phyloP scores from a whole-genome alignment of 768 basidiomycete species.

The Pisolithus orientalis region DNA sequence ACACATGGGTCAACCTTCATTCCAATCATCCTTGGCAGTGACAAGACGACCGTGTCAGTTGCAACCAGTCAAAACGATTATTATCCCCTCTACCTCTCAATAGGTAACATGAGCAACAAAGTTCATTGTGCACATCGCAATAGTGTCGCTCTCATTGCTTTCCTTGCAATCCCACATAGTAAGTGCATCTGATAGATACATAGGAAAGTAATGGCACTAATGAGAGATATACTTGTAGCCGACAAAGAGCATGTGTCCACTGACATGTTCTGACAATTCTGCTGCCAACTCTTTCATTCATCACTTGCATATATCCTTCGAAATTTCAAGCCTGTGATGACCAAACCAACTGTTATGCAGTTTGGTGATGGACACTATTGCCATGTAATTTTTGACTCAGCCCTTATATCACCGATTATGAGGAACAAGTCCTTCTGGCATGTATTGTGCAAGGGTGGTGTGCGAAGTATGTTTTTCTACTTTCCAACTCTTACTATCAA shows the following conservation, averaged over 20 bases:
- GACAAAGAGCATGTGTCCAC: conserved; percentile 7
- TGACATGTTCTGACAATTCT: conserved; percentile 21
- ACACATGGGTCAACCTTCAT: conserved; percentile 10
- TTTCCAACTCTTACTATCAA: too few species aligned
- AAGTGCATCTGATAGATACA: conserved; percentile 1
- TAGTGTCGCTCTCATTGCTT: conserved; percentile 8
- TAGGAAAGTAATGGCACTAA: background rate
- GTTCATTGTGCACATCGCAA: conserved; percentile 5
- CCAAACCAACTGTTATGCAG: conserved; percentile 11
- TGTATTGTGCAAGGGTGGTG: conserved; percentile 33
- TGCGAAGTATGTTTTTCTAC: background rate
- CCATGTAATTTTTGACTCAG: conserved; percentile 26
- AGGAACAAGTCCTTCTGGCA: conserved; percentile 28
- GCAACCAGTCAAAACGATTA: conserved; percentile 13
- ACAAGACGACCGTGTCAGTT: conserved; percentile 15
- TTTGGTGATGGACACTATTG: conserved; percentile 28
- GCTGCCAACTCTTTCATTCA: conserved; percentile 26
- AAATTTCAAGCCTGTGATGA: conserved; percentile 24
- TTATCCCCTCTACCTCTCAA: conserved; percentile 12
- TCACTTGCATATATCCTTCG: conserved; percentile 13
- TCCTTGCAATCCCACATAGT: conserved; percentile 29
- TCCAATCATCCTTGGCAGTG: conserved; percentile 11
- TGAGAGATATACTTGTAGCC: background rate
- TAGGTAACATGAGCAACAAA: conserved; percentile 14
- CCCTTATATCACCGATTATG: conserved; percentile 34